Conservation (phyloP, 2,329 filamentous ascomycete genomes). For the Cytospora piceicola region DNA sequence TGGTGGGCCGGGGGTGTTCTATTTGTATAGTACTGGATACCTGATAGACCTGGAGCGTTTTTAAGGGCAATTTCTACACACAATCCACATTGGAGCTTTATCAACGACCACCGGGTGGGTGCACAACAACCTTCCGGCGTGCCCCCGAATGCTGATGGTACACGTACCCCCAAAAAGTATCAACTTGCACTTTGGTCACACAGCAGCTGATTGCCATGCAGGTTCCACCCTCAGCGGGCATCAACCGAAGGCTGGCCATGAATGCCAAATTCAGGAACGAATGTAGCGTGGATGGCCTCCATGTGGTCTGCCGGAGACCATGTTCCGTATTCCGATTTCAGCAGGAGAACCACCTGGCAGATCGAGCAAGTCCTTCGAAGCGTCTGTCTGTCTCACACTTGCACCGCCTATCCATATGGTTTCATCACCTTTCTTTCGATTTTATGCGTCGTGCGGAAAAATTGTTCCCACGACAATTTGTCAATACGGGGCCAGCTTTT, state of each 20-base stretch:
- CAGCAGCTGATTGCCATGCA: not conserved
- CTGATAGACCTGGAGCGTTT: constrained; percentile 16
- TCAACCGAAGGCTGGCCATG: not conserved
- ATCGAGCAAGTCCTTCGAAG: not conserved
- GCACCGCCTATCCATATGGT: not conserved
- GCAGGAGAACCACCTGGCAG: not conserved
- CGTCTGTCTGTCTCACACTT: not conserved
- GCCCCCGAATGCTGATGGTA: not conserved
- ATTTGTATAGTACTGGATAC: constrained; percentile 20
- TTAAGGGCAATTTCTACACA: constrained; percentile 10
- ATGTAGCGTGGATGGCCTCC: not conserved
- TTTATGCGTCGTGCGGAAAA: not conserved
- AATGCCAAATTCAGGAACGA: not conserved
- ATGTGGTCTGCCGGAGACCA: constrained; percentile 9
- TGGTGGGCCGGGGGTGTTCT: not conserved
- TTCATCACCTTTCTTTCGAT: too few species aligned
- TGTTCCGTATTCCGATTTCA: constrained; percentile 5
- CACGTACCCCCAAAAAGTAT: not conserved
- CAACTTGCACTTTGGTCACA: not conserved
- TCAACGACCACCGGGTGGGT: not conserved
- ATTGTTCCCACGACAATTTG: not conserved
- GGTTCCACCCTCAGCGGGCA: not conserved
- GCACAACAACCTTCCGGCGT: not conserved
- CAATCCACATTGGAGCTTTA: not conserved
- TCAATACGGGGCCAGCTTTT: not conserved